Evolutionary conservation across 177 flowering plant species (phyloP).

Genomic region (Tripterygium wilfordii): DNA sequence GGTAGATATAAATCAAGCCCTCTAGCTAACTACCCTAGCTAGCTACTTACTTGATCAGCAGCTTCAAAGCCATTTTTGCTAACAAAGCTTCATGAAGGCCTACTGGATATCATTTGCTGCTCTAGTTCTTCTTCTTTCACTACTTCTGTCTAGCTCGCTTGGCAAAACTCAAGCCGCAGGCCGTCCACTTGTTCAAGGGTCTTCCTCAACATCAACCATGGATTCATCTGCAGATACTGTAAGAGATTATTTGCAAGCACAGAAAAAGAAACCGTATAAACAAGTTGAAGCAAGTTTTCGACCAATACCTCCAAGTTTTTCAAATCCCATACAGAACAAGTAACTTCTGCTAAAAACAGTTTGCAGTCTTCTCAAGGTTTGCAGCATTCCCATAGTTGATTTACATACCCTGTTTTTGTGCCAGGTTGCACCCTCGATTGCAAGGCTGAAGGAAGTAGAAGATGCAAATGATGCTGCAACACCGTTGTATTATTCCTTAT

Average conservation of each 20-base stretch:
- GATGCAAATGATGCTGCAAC: too few relatives aligned
- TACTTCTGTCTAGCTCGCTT: constrained; percentile 12
- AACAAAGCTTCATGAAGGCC: constrained; percentile 17
- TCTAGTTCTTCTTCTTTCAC: constrained; percentile 20
- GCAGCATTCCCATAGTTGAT: constrained; percentile 6
- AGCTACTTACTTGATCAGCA: not conserved
- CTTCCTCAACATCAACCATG: constrained; percentile 4
- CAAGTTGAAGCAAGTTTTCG: constrained; percentile 32
- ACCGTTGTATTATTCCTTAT: too few relatives aligned
- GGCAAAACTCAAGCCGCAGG: constrained; percentile 14
- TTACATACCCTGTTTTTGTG: constrained; percentile 14
- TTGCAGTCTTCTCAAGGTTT: constrained; percentile 2
- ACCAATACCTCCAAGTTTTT: constrained; percentile 43
- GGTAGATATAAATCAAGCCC: constrained; percentile 1
- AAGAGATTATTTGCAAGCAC: constrained; percentile 20
- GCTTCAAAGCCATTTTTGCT: not conserved
- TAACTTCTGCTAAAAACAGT: constrained; percentile 21
- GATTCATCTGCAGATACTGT: constrained; percentile 20
- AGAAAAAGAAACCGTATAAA: constrained; percentile 26
- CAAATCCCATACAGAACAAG: constrained; percentile 70
- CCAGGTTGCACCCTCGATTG: constrained; percentile 30
- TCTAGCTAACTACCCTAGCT: not conserved
- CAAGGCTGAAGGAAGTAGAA: constrained; percentile 13
- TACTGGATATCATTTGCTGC: constrained; percentile 12
- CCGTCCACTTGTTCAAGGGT: not conserved